These are phyloP conservation scores for Biscogniauxia sp. DNA, from an alignment of 2,329 filamentous ascomycete species.

Conservation along the genomic window DNA sequence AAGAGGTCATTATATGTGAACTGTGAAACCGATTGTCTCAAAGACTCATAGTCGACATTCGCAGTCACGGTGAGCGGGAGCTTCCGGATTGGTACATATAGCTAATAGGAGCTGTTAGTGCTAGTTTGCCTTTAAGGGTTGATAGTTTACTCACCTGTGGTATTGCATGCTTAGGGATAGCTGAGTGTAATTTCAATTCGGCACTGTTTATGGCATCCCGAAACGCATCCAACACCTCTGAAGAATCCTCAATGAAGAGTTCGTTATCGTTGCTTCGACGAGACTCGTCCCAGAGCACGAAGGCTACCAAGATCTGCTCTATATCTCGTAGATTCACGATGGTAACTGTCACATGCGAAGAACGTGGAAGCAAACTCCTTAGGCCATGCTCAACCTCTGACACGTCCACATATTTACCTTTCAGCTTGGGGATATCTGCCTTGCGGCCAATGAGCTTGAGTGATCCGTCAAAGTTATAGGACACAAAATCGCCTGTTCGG, in stretches of 20 bases:
- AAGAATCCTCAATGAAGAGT: not conserved
- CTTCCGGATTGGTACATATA: constrained; percentile 9
- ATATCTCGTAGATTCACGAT: not conserved
- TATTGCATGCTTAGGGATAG: constrained; percentile 41
- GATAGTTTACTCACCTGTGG: constrained; percentile 17
- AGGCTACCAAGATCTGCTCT: not conserved
- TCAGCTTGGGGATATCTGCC: not conserved
- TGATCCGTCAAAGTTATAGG: not conserved
- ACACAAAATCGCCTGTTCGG: not conserved
- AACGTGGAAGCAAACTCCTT: constrained; percentile 53
- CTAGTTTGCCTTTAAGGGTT: constrained; percentile 20
- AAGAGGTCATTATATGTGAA: not conserved
- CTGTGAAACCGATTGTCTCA: not conserved
- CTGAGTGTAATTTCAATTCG: not conserved
- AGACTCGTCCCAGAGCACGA: not conserved
- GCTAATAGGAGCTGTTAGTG: constrained; percentile 22
- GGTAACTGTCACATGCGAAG: constrained; percentile 34
- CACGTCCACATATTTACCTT: not conserved
- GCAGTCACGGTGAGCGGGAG: not conserved
- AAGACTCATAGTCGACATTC: not conserved
- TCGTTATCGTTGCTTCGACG: not conserved
- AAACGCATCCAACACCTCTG: not conserved
- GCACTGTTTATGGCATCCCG: not conserved
- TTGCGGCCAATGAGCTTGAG: constrained; percentile 1
- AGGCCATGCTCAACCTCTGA: constrained; percentile 55